Percentiles rank a stretch among this genome's conserved stretches.
These are phyloP conservation scores for Colletotrichum sidae DNA, from an alignment of 2,329 filamentous ascomycete species.

Conservation along the genomic window DNA sequence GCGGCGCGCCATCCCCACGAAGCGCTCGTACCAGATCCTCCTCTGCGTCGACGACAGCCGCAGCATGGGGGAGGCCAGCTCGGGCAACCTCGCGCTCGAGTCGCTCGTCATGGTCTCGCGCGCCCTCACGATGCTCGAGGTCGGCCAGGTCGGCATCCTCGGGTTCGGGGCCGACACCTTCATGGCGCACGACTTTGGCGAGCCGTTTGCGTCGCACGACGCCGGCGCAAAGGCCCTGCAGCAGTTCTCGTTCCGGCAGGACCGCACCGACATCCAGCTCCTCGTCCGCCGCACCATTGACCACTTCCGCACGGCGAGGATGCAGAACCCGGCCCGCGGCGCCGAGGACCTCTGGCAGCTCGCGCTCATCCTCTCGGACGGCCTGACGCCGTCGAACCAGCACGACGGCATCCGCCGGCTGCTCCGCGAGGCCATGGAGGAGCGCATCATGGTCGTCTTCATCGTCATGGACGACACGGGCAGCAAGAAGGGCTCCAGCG, in stretches of 20 bases:
- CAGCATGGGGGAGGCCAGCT: conserved; percentile 87
- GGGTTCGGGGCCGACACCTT: conserved; percentile 88
- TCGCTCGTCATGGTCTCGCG: conserved; percentile 92
- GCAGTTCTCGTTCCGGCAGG: conserved; percentile 86
- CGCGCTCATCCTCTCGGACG: conserved; percentile 92
- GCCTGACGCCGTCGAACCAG: conserved; percentile 83
- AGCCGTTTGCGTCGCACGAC: conserved; percentile 80
- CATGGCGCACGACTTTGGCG: conserved; percentile 87
- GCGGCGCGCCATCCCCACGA: conserved; percentile 89
- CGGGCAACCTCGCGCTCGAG: conserved; percentile 87
- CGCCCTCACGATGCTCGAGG: conserved; percentile 91
- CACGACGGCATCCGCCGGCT: conserved; percentile 86
- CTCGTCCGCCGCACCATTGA: conserved; percentile 83
- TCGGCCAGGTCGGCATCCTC: conserved; percentile 90
- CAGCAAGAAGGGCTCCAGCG: conserved; percentile 67
- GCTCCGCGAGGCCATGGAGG: conserved; percentile 88
- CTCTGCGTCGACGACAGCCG: conserved; percentile 96
- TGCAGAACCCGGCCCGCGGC: conserved; percentile 63
- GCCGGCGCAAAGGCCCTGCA: conserved; percentile 87
- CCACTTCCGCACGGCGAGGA: conserved; percentile 82
- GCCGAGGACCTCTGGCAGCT: conserved; percentile 91
- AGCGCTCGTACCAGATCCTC: conserved; percentile 96
- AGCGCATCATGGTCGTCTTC: conserved; percentile 98
- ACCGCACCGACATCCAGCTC: conserved; percentile 84
- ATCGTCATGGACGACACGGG: conserved; percentile 85